A percentile compares a stretch with the other conserved stretches of the same genome.
Evolutionary conservation across 2,329 filamentous ascomycete species (phyloP).

Genomic region (Nemania diffusa): DNA sequence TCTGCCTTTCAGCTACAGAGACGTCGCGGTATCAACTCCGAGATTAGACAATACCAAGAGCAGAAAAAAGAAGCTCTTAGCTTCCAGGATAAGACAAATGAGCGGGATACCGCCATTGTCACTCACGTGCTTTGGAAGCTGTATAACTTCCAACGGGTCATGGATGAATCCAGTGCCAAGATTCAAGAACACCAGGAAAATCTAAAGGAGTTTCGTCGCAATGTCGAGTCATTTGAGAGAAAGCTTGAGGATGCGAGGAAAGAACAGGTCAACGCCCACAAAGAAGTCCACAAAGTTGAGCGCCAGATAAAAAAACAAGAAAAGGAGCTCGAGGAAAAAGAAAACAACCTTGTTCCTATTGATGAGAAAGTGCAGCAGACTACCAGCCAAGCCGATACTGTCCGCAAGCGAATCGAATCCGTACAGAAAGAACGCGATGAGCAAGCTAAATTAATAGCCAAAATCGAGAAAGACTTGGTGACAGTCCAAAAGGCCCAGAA

Average conservation of each 20-base stretch:
- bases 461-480: constrained; percentile 81
- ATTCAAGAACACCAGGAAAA: constrained; percentile 96
- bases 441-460: constrained; percentile 74
- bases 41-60: constrained; percentile 97
- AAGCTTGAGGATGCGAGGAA: constrained; percentile 83
- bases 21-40: constrained; percentile 93
- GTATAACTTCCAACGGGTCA: constrained; percentile 91
- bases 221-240: constrained; percentile 84
- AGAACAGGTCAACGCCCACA: constrained; percentile 81
- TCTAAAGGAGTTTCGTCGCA: constrained; percentile 89
- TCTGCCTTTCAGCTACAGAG: constrained; percentile 89
- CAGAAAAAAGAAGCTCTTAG: constrained; percentile 96
- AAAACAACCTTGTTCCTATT: constrained; percentile 86
- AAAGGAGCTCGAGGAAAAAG: constrained; percentile 85
- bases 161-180: constrained; percentile 88
- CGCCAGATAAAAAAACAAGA: constrained; percentile 86
- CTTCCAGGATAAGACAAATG: constrained; percentile 89
- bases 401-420: constrained; percentile 73
- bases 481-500: constrained; percentile 90
- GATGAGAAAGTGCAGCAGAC: constrained; percentile 91
- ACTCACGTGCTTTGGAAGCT: constrained; percentile 97
- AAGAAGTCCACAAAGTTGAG: constrained; percentile 84
- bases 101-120: constrained; percentile 90
- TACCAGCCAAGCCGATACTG: constrained; percentile 73
- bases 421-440: constrained; percentile 80